Base-by-base conservation (phyloP, 2,329 filamentous ascomycete species). In the Coleophoma eucalyptorum region DNA sequence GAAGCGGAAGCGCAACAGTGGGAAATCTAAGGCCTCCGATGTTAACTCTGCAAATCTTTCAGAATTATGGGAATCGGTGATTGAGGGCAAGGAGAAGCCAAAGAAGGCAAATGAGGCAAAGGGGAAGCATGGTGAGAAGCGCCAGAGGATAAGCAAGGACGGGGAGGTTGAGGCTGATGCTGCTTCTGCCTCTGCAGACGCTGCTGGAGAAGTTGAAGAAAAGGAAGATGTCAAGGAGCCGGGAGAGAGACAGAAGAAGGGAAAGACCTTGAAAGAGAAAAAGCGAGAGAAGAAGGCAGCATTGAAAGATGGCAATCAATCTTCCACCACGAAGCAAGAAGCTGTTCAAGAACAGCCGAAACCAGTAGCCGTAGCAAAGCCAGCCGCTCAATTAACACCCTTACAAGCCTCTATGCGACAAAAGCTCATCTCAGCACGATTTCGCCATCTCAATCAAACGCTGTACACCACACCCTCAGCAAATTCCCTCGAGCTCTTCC, bases 401-500 rank as follows among this genome's bases (percentile, higher is more conserved):
- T 84, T 99, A 50, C 94, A 99, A 76, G 84, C 87, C 50, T 85
- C 90, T 3, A 99, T 99, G 94, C 86, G 90, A 55, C 87, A 91
- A 65, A 99, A 99, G 75, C 84, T 99, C 56, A 80, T 96, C 55
- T 95, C 92, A 10, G 92, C 94, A 1, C 91, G 94, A 52, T 99
- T 99, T 80, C 90, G 94, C 57, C 91, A 97, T 70, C 84, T 99
- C 55, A 99, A 99, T 69, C 89, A 99, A 74, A 93, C 90, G 0
- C 84, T 99, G 13, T 99, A 99, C 74, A 97, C 93, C 4, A 89
- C 86, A 7, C 89, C 92, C 1, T 99, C 94, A 0, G 76, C 77
- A 34, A 84, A 94, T 58, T 89, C 94, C n/a, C 83, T 94, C 60
- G 73, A 79, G 46, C 83, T 97, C 20, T 97, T 99, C 74, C 76